Evolutionary conservation across 345 rosid species (phyloP), one percentile per base, ranked within the genome.

Genomic region (Jatropha curcas): DNA sequence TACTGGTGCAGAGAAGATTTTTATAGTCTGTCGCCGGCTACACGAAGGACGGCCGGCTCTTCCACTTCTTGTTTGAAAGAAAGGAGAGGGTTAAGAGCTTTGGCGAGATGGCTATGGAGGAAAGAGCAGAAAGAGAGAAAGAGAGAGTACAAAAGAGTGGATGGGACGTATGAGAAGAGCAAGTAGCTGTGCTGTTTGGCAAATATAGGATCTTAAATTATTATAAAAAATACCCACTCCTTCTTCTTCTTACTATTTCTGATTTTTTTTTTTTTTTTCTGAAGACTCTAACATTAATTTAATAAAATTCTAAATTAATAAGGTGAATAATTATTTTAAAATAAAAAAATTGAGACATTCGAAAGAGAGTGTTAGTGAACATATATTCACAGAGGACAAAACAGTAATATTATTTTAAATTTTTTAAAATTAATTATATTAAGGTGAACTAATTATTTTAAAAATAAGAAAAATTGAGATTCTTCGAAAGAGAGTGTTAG

Each of bases 161-260:
- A 80, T 61, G 79, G 82, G 86, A 83, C 84, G 71, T 65, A 24
- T 48, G 78, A 72, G 14, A 76, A 51, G 31, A 63, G 55, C 11
- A 43, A 58, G 35, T 55, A 60, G 64, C 76, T 25, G 0, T 20
- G 48, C 64, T 33, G 20, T 67, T 27, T 34, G 57, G n/a, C n/a
- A 78, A 51, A 74, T 69, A 71, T 71, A 45, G 24, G 62, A 48
- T 60, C 60, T 35, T 0, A 35, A 35, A 35, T 3, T 4, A 35
- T 35, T 35, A 35, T 35, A 4, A 35, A 35, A 6, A 5, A 31
- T 17, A 22, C 24, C 34, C 12, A 5, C 39, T 20, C 13, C n/a
- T 3, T 16, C 39, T 28, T 48, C 4, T 27, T 30, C 30, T 22
- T 4, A n/a, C 35, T 20, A 1, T 2, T 45, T 67, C 57, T 28